These are phyloP conservation scores for Euphorbia peplus DNA, from an alignment of 345 rosid species.

Conservation along the genomic window DNA sequence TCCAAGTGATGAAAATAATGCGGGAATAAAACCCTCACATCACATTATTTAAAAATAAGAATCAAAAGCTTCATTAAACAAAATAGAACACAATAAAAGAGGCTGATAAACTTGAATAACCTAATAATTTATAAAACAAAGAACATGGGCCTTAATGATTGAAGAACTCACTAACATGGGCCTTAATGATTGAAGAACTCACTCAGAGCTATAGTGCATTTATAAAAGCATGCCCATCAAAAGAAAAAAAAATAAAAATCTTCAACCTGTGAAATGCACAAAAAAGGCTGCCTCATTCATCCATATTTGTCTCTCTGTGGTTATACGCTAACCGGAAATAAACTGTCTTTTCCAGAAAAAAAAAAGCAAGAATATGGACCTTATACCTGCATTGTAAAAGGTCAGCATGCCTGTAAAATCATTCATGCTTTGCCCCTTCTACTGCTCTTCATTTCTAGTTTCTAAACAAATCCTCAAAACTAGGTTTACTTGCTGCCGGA, in stretches of 20 bases:
- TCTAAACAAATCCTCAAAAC: constrained; percentile 8
- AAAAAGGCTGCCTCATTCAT: not conserved
- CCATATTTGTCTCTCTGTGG: not conserved
- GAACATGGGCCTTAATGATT: too few species aligned
- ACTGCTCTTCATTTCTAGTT: constrained; percentile 8
- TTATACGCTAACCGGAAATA: too few species aligned
- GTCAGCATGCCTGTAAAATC: constrained; percentile 34
- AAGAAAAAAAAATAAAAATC: too few species aligned
- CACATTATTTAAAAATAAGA: too few species aligned
- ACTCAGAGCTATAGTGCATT: not conserved
- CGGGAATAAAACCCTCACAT: too few species aligned
- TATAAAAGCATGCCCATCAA: not conserved
- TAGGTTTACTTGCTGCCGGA: constrained; percentile 1
- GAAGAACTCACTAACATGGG: too few species aligned
- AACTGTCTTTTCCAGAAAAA: too few species aligned
- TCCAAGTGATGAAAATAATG: too few species aligned
- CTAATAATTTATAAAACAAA: too few species aligned
- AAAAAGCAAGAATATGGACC: constrained; percentile 1
- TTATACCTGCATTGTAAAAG: constrained; percentile 33
- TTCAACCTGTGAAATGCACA: not conserved
- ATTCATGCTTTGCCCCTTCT: constrained; percentile 5
- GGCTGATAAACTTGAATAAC: too few species aligned
- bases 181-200: not conserved
- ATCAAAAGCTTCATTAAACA: too few species aligned
- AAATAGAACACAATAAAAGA: too few species aligned